phyloP scores from a whole-genome alignment of 1,284 basidiomycete species.

The Cryptococcus wingfieldii region DNA sequence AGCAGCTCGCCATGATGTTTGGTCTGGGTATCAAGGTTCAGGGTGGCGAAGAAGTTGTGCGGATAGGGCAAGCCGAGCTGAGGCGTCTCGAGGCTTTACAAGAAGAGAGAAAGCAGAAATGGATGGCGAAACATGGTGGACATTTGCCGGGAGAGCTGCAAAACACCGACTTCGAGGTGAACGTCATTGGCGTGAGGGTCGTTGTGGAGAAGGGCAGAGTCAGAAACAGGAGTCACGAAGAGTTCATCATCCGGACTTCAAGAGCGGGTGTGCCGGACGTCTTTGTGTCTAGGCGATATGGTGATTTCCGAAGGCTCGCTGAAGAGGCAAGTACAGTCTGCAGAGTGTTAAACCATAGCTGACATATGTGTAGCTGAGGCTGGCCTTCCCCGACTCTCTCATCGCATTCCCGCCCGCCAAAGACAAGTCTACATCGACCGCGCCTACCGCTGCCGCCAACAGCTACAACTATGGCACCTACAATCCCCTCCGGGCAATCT shows the following conservation, averaged over 20 bases:
- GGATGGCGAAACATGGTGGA: constrained; percentile 50
- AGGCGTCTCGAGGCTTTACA: constrained; percentile 67
- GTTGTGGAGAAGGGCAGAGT: constrained; percentile 76
- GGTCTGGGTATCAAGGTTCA: constrained; percentile 73
- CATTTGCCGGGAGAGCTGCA: background rate
- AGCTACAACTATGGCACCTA: constrained; percentile 37
- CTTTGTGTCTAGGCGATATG: constrained; percentile 87
- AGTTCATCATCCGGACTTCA: constrained; percentile 89
- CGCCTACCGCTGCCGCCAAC: constrained; percentile 18
- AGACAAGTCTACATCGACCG: constrained; percentile 66
- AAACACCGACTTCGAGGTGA: constrained; percentile 65
- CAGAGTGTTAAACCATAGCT: background rate
- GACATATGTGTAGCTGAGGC: constrained; percentile 61
- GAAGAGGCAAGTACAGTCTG: constrained; percentile 59
- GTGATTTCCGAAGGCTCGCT: constrained; percentile 84
- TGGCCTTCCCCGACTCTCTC: constrained; percentile 71
- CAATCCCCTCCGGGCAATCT: constrained; percentile 47
- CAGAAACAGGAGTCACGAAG: constrained; percentile 81
- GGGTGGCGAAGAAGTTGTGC: constrained; percentile 79
- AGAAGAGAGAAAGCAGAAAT: constrained; percentile 51
- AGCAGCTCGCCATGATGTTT: constrained; percentile 74
- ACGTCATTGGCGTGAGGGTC: constrained; percentile 77
- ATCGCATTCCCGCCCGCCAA: constrained; percentile 79
- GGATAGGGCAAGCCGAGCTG: constrained; percentile 74
- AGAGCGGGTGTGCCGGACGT: constrained; percentile 68